Evolutionary conservation across 208 protist species (phyloP).

Genomic region (Leishmania braziliensis): DNA sequence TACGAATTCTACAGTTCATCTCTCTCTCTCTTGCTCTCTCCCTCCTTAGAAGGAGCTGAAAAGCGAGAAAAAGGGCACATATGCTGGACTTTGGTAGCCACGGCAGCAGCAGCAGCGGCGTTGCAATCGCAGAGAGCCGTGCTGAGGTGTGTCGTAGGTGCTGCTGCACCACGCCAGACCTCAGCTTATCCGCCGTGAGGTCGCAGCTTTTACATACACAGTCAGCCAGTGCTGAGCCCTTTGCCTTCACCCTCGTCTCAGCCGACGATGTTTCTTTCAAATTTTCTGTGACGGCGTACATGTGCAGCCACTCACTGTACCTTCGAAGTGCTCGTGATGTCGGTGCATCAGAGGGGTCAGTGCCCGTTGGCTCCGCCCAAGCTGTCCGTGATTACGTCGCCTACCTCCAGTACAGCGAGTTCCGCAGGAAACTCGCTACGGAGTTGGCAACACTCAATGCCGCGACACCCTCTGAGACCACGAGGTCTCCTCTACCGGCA

Average conservation of each 20-base stretch:
- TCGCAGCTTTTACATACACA: neutral
- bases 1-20: neutral
- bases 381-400: slow-evolving; percentile 44
- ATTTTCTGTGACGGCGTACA: slow-evolving; percentile 12
- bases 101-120: neutral
- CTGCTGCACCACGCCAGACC: neutral
- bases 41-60: neutral
- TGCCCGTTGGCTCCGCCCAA: slow-evolving; percentile 41
- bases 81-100: neutral
- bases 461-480: neutral
- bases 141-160: neutral
- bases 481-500: neutral
- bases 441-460: slow-evolving; percentile 18
- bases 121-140: neutral
- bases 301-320: slow-evolving; percentile 38
- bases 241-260: slow-evolving; percentile 39
- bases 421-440: slow-evolving; percentile 14
- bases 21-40: neutral
- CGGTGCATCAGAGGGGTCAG: slow-evolving; percentile 42
- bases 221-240: neutral
- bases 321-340: slow-evolving; percentile 44
- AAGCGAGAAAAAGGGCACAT: neutral
- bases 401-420: slow-evolving; percentile 41
- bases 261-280: slow-evolving; percentile 23
- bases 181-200: neutral